Evolutionary conservation across 176 grass and related monocot species (phyloP), one percentile per base, ranked within the genome.

Genomic region (Calamus simplicifolius): DNA sequence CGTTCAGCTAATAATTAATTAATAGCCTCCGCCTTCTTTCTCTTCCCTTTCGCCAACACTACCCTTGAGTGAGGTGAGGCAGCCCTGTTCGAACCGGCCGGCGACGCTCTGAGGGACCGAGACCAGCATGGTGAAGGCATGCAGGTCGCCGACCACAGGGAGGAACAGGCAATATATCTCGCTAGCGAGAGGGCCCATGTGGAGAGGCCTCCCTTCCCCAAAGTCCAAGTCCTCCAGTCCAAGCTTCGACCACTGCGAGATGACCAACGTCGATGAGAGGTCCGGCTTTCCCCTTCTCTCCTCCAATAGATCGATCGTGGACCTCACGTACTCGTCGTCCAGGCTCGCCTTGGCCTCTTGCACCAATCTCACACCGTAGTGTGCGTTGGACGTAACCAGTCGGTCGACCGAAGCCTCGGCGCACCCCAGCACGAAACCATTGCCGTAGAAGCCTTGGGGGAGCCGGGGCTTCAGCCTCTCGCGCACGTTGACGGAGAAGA

Each of bases 151-250:
- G 4, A 72, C 5, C 3, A 97, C 87, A 0, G 93, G 93, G 2
- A 82, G 49, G 74, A 97, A 97, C 16, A 97, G 74, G 61, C 93
- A 97, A 68, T 97, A 97, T 15, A 92, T 88, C 77, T 97, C 93
- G 29, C 93, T 97, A 54, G 93, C 83, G 49, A 97, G 72, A 19
- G 93, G 83, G 3, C 93, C 87, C 93, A 97, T 97, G 81, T 91
- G 81, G 17, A 64, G 61, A 4, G 93, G 62, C 27, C 27, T 61
- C 2, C 93, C 93, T 0, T n/a, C 74, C 7, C 92, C 92, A 43
- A 97, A 91, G 75, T 97, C 92, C 25, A 97, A 17, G 51, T 92
- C 84, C 77, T 97, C 93, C 16, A 97, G 63, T 1, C 87, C 93
- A 16, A 91, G 73, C 27, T 80, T 66, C 57, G 84, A 85, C 93